Conservation (phyloP, 768 basidiomycete genomes). For the Epithele typhae region DNA sequence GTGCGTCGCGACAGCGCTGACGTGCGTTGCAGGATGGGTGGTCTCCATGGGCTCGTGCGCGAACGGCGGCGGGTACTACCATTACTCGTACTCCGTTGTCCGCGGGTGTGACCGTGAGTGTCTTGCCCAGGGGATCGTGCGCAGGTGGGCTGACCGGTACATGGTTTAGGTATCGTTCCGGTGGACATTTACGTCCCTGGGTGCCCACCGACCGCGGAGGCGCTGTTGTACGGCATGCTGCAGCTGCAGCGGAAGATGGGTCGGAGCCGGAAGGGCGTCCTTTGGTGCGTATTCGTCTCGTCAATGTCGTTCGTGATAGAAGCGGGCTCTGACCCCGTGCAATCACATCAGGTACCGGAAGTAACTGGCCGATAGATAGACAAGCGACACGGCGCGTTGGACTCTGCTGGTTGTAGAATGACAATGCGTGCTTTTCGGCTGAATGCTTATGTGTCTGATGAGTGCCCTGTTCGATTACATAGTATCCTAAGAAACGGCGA, state of each 20-base stretch:
- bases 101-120: slow-evolving; percentile 91
- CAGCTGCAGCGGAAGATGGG: slow-evolving; percentile 97
- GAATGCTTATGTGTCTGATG: too few species aligned
- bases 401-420: neutral
- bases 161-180: slow-evolving; percentile 80
- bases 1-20: neutral
- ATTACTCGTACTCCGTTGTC: slow-evolving; percentile 98
- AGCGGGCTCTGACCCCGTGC: too few species aligned
- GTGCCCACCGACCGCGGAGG: slow-evolving; percentile 94
- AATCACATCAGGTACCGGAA: slow-evolving; percentile 19
- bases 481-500: too few species aligned
- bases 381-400: neutral
- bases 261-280: slow-evolving; percentile 76
- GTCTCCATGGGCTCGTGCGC: slow-evolving; percentile 99
- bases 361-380: slow-evolving; percentile 14
- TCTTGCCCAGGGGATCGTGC: slow-evolving; percentile 1
- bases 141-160: slow-evolving; percentile 2
- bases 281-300: slow-evolving; percentile 60
- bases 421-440: neutral
- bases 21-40: slow-evolving; percentile 72
- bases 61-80: slow-evolving; percentile 96
- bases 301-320: too few species aligned
- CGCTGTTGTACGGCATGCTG: slow-evolving; percentile 93
- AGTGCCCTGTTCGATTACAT: too few species aligned
- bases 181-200: slow-evolving; percentile 99